Base-by-base conservation (phyloP, 192 early-diverging fungal species). In the Dimargaris cristalligena region DNA sequence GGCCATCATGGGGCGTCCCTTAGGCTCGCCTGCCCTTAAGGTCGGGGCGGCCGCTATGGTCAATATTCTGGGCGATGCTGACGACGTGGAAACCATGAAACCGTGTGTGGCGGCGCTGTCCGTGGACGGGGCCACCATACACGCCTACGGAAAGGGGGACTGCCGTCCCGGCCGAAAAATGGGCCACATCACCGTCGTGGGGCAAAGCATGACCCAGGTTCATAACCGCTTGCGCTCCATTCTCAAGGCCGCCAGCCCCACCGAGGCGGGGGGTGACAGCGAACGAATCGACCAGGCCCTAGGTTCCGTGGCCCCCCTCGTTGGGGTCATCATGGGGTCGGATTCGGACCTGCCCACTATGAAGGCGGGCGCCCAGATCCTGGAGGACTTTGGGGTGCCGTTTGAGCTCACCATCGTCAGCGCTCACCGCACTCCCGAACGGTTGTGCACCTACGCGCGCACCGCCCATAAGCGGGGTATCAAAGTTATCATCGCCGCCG, bases 311-410 rank as follows among this genome's bases (percentile, higher is more conserved):
- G 32, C 71, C n/a, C 90, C 93, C 10, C 65, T 93, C 22, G 94
- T 99, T 4, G 92, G 88, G 44, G 92, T 99, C 60, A 97, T 99
- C 60, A 99, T 99, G 96, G 96, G 96, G 14, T 92, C 89, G 0
- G 96, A 99, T 75, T 93, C 90, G 16, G 96, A 99, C 65, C 76
- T 99, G 51, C 94, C 93, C 32, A 89, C 85, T 0, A 86, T 99
- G 82, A 90, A 86, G 51, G 75, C 89, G 2, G 92, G 90, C 31
- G 94, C 92, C 20, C 67, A 83, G 62, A 89, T 97, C 52, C 76
- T 99, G 31, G 79, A 87, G 62, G 79, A 84, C 30, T 89, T 99
- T 71, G 82, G 78, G 34, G 83, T 96, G 31, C 92, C 96, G 0
- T 97, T 94, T 66, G 96, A 99, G 68, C 61, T 97, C n/a, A 89